Evolutionary conservation across 2,329 filamentous ascomycete genomes (phyloP), one percentile per base, ranked within the genome.

Genomic region (Colletotrichum sp.): DNA sequence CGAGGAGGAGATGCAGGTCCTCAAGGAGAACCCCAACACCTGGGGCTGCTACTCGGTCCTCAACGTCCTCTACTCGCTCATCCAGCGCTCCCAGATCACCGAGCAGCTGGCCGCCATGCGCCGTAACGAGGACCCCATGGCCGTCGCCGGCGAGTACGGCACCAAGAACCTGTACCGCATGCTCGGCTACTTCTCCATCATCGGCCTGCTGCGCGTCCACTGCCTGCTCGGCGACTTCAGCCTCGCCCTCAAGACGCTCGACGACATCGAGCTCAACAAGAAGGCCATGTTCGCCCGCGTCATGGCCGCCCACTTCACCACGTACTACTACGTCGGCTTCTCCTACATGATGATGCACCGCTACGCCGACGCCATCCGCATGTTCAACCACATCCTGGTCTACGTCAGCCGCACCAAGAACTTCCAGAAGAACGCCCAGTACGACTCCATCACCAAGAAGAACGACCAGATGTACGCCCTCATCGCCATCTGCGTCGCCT

Each of bases 291-390:
- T 99, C 85, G 96, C 97, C 78, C 95, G 97, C 80, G 97, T 99
- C 85, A 99, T 99, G 97, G 96, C 97, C 71, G 97, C 97, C 75
- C 97, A 99, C 90, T 99, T 99, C 90, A 98, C 96, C 80, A 99
- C 97, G 79, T 99, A 99, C 92, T 99, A 99, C 93, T 99, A 99
- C 86, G 96, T 99, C 78, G 97, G 97, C 81, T 99, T 99, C 93
- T 98, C 95, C 81, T 99, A 99, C 94, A 99, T 99, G 96, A 99
- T 99, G 97, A 98, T 99, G 95, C 96, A 97, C 89, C 95, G 97
- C 85, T 99, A 99, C 86, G 95, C 96, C 87, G 97, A 99, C 87
- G 97, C 97, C 86, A 98, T 99, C 89, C 96, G 96, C 91, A 98
- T 98, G 94, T 99, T 99, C 93, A 98, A 95, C 91, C 97, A 99